phyloP scores from a whole-genome alignment of 2,329 filamentous ascomycete genomes.

The Fusarium cicatricum region DNA sequence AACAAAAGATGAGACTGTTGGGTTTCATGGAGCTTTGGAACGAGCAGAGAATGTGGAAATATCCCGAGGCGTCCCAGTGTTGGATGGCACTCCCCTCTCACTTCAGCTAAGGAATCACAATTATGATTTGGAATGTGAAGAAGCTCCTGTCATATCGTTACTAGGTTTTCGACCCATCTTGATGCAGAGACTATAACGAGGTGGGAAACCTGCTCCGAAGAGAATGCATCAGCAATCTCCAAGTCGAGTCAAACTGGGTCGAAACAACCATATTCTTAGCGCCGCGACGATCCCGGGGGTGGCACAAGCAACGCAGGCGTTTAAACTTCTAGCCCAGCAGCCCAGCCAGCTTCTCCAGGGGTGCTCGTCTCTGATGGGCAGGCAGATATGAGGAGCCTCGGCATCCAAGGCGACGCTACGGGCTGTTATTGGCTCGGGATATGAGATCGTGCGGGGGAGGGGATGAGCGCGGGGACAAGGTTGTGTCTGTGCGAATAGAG shows the following conservation, averaged over 20 bases:
- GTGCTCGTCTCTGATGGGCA: not conserved
- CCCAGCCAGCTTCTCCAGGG: not conserved
- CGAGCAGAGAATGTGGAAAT: not conserved
- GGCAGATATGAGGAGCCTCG: constrained; percentile 22
- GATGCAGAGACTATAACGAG: constrained; percentile 5
- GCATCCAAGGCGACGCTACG: constrained; percentile 25
- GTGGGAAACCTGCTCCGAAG: constrained; percentile 13
- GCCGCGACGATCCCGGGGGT: constrained; percentile 3
- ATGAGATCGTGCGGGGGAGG: constrained; percentile 27
- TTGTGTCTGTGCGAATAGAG: constrained; percentile 8
- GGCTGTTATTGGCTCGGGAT: constrained; percentile 23
- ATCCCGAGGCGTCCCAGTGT: constrained; percentile 2
- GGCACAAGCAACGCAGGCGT: not conserved
- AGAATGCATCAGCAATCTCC: constrained; percentile 11
- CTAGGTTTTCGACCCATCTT: not conserved
- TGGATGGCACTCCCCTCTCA: not conserved
- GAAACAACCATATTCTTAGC: constrained; percentile 34
- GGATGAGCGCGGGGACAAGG: constrained; percentile 23
- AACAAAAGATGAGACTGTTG: not conserved
- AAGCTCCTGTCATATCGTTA: not conserved
- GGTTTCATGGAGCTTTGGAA: not conserved
- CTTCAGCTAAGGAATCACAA: constrained; percentile 1
- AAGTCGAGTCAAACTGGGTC: constrained; percentile 17
- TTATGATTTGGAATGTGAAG: not conserved
- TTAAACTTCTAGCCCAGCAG: constrained; percentile 1